phyloP scores from a whole-genome alignment of 2,329 filamentous ascomycete species.

The Gnomoniopsis smithogilvyi region DNA sequence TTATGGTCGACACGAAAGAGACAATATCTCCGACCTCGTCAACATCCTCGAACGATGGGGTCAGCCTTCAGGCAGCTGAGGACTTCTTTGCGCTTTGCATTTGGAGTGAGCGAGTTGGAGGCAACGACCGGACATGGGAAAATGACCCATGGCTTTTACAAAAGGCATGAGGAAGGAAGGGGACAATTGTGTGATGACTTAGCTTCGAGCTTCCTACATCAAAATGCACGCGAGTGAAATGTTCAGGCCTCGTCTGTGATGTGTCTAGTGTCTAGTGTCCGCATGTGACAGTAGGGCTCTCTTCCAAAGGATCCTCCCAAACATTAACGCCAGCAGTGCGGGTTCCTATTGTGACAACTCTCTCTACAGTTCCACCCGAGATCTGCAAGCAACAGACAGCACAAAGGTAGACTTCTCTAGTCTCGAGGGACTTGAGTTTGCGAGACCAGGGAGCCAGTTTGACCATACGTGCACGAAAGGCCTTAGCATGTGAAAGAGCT shows the following conservation, averaged over 20 bases:
- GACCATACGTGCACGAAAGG: background rate
- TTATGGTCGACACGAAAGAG: constrained; percentile 14
- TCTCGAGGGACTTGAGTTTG: background rate
- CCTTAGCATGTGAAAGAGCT: background rate
- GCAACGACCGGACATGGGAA: constrained; percentile 17
- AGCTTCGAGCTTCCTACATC: constrained; percentile 16
- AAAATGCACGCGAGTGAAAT: constrained; percentile 19
- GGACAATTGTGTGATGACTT: constrained; percentile 13
- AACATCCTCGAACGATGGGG: constrained; percentile 10
- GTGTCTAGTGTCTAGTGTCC: background rate
- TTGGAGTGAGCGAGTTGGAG: constrained; percentile 20
- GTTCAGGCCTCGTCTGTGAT: background rate
- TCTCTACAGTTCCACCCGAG: background rate
- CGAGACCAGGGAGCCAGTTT: background rate
- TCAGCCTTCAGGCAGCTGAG: constrained; percentile 12
- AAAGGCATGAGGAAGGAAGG: constrained; percentile 5
- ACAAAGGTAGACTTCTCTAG: background rate
- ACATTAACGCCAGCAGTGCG: background rate
- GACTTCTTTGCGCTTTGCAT: constrained; percentile 16
- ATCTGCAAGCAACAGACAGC: background rate
- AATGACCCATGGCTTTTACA: constrained; percentile 5
- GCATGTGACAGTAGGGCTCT: background rate
- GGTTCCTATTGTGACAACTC: background rate
- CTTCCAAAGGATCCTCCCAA: background rate
- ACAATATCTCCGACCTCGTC: constrained; percentile 9